Evolutionary conservation across 2,329 filamentous ascomycete species (phyloP).

Genomic region (Fusarium albosuccineum): DNA sequence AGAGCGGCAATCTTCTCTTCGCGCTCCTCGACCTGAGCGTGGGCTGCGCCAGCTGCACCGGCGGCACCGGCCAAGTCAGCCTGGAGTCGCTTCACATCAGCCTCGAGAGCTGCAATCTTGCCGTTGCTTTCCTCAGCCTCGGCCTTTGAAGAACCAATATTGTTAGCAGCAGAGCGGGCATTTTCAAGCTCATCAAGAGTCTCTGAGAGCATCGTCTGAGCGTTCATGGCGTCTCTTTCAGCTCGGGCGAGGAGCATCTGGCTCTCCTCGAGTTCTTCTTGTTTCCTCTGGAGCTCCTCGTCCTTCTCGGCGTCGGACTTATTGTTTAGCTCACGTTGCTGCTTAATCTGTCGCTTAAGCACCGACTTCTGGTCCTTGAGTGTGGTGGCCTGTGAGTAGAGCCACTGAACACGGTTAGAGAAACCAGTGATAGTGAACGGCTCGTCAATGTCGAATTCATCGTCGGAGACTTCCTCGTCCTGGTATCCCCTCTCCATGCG

Average conservation of each 20-base stretch:
- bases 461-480: slow-evolving; percentile 72
- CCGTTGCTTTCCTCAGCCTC: slow-evolving; percentile 52
- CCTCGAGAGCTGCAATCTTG: slow-evolving; percentile 56
- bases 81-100: slow-evolving; percentile 51
- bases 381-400: slow-evolving; percentile 81
- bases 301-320: slow-evolving; percentile 83
- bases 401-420: slow-evolving; percentile 80
- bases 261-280: slow-evolving; percentile 66
- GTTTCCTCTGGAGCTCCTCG: slow-evolving; percentile 70
- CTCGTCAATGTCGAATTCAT: slow-evolving; percentile 68
- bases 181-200: slow-evolving; percentile 63
- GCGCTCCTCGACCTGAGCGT: slow-evolving; percentile 50
- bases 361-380: slow-evolving; percentile 91
- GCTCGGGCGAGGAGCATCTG: slow-evolving; percentile 52
- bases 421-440: slow-evolving; percentile 82
- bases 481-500: slow-evolving; percentile 69
- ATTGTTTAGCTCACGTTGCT: slow-evolving; percentile 92
- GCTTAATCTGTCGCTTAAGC: slow-evolving; percentile 91
- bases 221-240: slow-evolving; percentile 54
- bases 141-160: slow-evolving; percentile 38
- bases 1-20: slow-evolving; percentile 57
- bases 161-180: slow-evolving; percentile 41
- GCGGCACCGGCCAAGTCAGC: slow-evolving; percentile 37
- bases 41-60: slow-evolving; percentile 40
- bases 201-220: slow-evolving; percentile 63